Base-by-base conservation (phyloP, 2,329 filamentous ascomycete species). In the Onygenales sp. region DNA sequence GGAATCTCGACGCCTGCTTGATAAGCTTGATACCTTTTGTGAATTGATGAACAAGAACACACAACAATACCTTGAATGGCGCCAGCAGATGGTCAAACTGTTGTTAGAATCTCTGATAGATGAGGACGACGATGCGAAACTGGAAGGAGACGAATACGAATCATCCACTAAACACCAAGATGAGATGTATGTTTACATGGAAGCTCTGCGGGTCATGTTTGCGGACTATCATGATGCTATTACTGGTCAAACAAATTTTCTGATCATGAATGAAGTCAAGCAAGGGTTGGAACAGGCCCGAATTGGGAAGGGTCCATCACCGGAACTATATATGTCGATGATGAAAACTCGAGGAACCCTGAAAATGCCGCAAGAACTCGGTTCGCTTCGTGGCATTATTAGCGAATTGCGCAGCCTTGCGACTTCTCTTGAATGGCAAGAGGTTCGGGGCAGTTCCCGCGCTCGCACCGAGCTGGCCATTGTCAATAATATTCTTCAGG, bases 141-240 rank as follows among this genome's bases (percentile, higher is more conserved):
- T 83, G 2, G 92, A 89, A 9, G 93, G 93, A 27, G 86, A 96
- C 55, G 93, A 97, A 66, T 93, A 95, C 58, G 87, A 89, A 60
- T 82, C 87, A 35, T 95, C 92, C 0, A 89, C 90, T 0, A 88
- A 88, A 66, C 80, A 85, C 45, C 92, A 97, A 69, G 92, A 96
- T 57, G 84, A 94, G 64, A 80, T 96, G 43, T 88, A 92, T 69
- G 87, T 87, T 6, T 95, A 94, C 63, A 86, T 95, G 54, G 84
- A 90, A 64, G 84, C 82, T 7, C 75, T 96, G 32, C 80, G 89
- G 55, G 82, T 86, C 0, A 77, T 86, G 47, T 80, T 93, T 54
- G 85, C 88, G 6, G 91, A 97, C 69, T 83, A 92, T 10, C 82
- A 86, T 58, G 82, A 86, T 58, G 82, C 84, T 32, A 76, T 96